These are phyloP conservation scores for Aspergillus sclerotialis DNA, from an alignment of 2,329 filamentous ascomycete species.

Conservation along the genomic window DNA sequence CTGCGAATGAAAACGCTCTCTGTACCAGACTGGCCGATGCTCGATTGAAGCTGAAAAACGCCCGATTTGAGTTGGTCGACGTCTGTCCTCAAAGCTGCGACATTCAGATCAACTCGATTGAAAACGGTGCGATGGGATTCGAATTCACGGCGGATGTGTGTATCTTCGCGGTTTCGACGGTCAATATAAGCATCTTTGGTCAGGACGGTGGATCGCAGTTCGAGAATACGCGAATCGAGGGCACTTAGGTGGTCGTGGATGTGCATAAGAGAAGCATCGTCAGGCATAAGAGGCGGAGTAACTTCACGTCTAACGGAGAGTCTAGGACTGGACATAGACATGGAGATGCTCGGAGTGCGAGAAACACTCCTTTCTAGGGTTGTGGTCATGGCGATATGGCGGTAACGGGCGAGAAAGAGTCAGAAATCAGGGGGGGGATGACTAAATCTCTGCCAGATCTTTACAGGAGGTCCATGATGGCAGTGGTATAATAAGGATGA, in stretches of 20 bases:
- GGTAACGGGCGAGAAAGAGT: slow-evolving; percentile 2
- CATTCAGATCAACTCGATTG: slow-evolving; percentile 29
- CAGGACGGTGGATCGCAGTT: slow-evolving; percentile 30
- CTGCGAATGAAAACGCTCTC: slow-evolving; percentile 29
- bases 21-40: slow-evolving; percentile 23
- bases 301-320: slow-evolving; percentile 28
- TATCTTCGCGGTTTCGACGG: slow-evolving; percentile 33
- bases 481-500: no score
- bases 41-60: slow-evolving; percentile 28
- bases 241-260: slow-evolving; percentile 33
- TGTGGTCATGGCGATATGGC: slow-evolving; percentile 24
- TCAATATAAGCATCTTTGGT: slow-evolving; percentile 34
- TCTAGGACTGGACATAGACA: slow-evolving; percentile 28
- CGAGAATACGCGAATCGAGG: slow-evolving; percentile 30
- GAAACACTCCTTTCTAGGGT: slow-evolving; percentile 31
- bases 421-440: slow-evolving; percentile 8
- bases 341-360: slow-evolving; percentile 31
- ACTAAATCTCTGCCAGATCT: no score
- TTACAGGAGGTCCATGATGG: no score
- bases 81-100: slow-evolving; percentile 28
- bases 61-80: slow-evolving; percentile 29
- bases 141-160: slow-evolving; percentile 33
- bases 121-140: slow-evolving; percentile 27
- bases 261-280: slow-evolving; percentile 29
- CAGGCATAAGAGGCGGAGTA: slow-evolving; percentile 25